Evolutionary conservation across 2,329 filamentous ascomycete species (phyloP), one percentile per base, ranked within the genome.

Genomic region (Penicillium sp.): DNA sequence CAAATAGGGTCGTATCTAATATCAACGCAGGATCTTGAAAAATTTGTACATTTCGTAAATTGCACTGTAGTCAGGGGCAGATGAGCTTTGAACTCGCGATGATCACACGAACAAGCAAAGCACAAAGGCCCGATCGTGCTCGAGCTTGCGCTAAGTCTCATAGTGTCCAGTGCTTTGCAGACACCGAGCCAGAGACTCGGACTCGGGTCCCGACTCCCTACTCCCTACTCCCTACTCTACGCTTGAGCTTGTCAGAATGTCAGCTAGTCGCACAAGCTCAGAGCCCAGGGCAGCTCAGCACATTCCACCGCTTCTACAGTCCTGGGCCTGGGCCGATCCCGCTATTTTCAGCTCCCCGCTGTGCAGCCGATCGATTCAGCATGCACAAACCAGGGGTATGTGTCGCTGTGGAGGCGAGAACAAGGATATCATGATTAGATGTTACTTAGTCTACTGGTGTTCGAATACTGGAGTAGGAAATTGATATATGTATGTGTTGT

Each of bases 291-390:
- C 42, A 48, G 53, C n/a, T 48, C 37, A 43, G 25, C 37, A 45
- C 47, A 25, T 38, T 51, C 35, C 49, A 52, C 49, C 49, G 20
- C 35, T 52, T 52, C 49, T 35, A 41, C n/a, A 12, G 41, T 11
- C 17, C 17, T 42, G 41, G 34, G 28, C 42, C 35, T 42, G 17
- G 42, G 43, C 17, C 34, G 56, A 48, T 55, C 55, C 55, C 51
- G 59, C 45, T 59, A 45, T 52, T 55, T 57, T 59, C 61, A 61
- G 56, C 56, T 56, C 14, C 54, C 14, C 22, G 25, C 45, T 34
- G 10, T 35, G n/a, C 25, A 47, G n/a, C 55, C 42, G 55, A 62
- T 62, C 57, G n/a, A 47, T 47, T 60, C 49, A 12, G n/a, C 11
- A 45, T 35, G 38, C 51, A 35, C 60, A 38, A 60, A 62, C 62